Conservation (phyloP, 75 land plant species). For the Pinus taeda region DNA sequence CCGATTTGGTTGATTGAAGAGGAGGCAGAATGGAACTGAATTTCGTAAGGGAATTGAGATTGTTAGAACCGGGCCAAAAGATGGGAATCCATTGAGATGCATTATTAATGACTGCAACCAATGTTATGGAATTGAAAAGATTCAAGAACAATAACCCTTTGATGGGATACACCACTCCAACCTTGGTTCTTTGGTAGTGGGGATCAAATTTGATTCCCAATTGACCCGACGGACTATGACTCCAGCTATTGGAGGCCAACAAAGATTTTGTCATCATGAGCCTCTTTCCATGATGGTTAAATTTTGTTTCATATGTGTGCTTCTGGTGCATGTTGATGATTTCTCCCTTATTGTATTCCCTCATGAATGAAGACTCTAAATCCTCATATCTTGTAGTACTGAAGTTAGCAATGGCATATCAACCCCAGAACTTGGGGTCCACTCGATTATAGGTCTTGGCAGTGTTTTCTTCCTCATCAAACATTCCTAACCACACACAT, state of each 20-base stretch:
- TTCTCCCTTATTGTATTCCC: slow-evolving; percentile 24
- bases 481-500: slow-evolving; percentile 82
- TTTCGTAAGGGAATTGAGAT: too few species aligned
- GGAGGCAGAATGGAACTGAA: too few species aligned
- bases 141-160: too few species aligned
- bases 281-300: slow-evolving; percentile 14
- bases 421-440: slow-evolving; percentile 82
- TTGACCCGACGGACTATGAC: not conserved
- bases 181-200: not conserved
- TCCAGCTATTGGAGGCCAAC: not conserved
- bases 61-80: not conserved
- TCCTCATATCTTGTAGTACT: slow-evolving; percentile 16
- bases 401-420: slow-evolving; percentile 83
- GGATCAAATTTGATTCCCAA: not conserved
- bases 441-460: slow-evolving; percentile 87
- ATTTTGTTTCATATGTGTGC: slow-evolving; percentile 45
- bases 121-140: too few species aligned
- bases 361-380: slow-evolving; percentile 38
- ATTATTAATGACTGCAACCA: not conserved
- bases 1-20: not conserved
- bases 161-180: too few species aligned
- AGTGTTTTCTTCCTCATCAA: slow-evolving; percentile 70
- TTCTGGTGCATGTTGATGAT: slow-evolving; percentile 58
- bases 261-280: not conserved
- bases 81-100: slow-evolving; percentile 1